Evolutionary conservation across 345 rosid species (phyloP), one percentile per base, ranked within the genome.

Genomic region (Moricandia arvensis): DNA sequence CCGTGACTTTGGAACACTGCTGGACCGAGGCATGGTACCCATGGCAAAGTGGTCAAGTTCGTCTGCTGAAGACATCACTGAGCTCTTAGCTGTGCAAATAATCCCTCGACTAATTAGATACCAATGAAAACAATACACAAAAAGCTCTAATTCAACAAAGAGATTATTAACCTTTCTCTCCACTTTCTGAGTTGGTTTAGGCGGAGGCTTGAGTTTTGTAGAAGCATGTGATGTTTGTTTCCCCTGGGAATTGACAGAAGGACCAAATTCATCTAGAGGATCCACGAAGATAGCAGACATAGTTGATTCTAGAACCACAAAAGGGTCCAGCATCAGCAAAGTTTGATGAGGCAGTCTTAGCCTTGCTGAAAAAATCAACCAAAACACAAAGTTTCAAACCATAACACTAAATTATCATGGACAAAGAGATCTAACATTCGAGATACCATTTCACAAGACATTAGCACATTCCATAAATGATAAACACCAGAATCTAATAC

Each of bases 11-110:
- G 7, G 7, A 37, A n/a, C n/a, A n/a, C n/a, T n/a, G n/a, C n/a
- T n/a, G n/a, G n/a, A n/a, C n/a, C n/a, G n/a, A n/a, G n/a, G 79
- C 75, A 65, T 82, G 31, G 80, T 77, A 63, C 84, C 89, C 86
- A 74, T 87, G 35, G 91, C 92, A 82, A 89, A 92, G 26, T 82
- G 85, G 77, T 91, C 93, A 75, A 95, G 91, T 72, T 86, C 93
- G 76, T 92, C 93, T 33, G 86, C 81, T 18, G 86, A 74, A 82
- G 96, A 85, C 21, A 49, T 77, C 69, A 47, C 80, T 9, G 85
- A 78, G 72, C 80, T 81, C 76, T 82, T 85, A 54, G 37, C 97
- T 89, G 88, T 77, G 77, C 41, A 30, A 80, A 57, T 43, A 34
- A 79, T 59, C 60, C 63, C 75, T 65, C 10, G 34, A 71, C 7